Evolutionary conservation across 2,329 filamentous ascomycete genomes (phyloP), one percentile per base, ranked within the genome.

Genomic region (Coniella vitis): DNA sequence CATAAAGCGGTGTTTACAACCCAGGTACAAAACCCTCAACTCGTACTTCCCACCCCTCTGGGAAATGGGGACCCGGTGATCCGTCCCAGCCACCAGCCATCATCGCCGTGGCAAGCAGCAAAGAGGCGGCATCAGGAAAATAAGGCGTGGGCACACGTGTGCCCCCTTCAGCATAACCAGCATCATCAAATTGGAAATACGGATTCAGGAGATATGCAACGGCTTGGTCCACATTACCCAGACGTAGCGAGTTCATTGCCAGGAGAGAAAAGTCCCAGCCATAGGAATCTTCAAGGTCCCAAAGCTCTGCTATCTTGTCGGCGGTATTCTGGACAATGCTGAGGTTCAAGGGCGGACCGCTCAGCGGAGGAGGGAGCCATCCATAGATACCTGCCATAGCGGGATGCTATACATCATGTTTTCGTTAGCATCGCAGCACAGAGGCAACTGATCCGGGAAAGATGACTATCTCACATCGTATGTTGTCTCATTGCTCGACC

Each of bases 31-130:
- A 79, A 1, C 72, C 74, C 48, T 79, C 75, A 22, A 67, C 68
- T 34, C 56, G 65, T 2, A 71, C 71, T 36, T 69, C 59, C 76
- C 75, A 79, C 0, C 58, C 66, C 16, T 61, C 57, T 0, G 75
- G 75, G 53, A 75, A 78, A 43, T 75, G 66, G 31, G 60, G 52
- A 7, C 66, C 72, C n/a, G 67, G 65, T 40, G 58, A 59, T 2
- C 68, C 73, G 56, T 79, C 75, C 76, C 77, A 80, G 0, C 73
- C 77, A 1, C 74, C 75, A 10, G 73, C 72, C 71, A 80, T 72
- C 74, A 79, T 78, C 2, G 72, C 76, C 49, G 75, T 64, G 0
- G 74, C 74, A 29, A 77, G 58, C 56, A 81, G 54, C 50, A 81
- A 62, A 1, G 68, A 68, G 2, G 72, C 68, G 32, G 69, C 67